Percentiles rank a stretch among this genome's conserved stretches.
phyloP scores from a whole-genome alignment of 805 yeast genomes.

The Candida dajiaensis region DNA sequence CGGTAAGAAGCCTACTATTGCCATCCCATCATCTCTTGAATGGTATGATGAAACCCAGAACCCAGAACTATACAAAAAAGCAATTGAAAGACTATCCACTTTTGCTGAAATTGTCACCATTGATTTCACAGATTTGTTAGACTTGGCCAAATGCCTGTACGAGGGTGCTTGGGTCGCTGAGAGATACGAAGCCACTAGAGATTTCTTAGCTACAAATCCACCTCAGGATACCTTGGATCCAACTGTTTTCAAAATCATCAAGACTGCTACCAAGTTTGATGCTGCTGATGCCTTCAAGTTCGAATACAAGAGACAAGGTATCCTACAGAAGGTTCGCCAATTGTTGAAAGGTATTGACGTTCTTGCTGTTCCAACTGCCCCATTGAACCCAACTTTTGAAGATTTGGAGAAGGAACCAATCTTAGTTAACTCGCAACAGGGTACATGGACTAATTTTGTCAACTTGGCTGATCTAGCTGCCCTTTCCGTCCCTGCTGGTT shows the following conservation, averaged over 20 bases:
- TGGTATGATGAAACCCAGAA: slow-evolving; percentile 85
- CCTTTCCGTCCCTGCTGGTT: slow-evolving; percentile 86
- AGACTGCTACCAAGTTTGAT: slow-evolving; percentile 67
- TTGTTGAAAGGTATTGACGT: slow-evolving; percentile 62
- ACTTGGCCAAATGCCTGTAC: slow-evolving; percentile 80
- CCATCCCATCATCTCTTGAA: slow-evolving; percentile 64
- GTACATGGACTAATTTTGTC: slow-evolving; percentile 97
- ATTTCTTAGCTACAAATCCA: slow-evolving; percentile 64
- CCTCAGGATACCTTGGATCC: slow-evolving; percentile 74
- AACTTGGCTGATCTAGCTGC: slow-evolving; percentile 93
- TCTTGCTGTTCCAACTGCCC: slow-evolving; percentile 88
- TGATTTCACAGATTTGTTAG: slow-evolving; percentile 72
- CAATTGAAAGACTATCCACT: slow-evolving; percentile 48
- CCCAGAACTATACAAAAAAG: slow-evolving; percentile 57
- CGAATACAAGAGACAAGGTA: slow-evolving; percentile 83
- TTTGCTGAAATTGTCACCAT: slow-evolving; percentile 58
- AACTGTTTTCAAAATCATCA: slow-evolving; percentile 69
- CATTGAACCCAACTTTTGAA: slow-evolving; percentile 78
- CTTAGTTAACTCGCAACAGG: slow-evolving; percentile 80
- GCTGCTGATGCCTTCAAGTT: slow-evolving; percentile 82
- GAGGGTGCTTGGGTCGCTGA: slow-evolving; percentile 99
- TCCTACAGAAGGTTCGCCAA: slow-evolving; percentile 57
- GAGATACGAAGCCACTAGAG: slow-evolving; percentile 77
- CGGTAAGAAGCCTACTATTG: slow-evolving; percentile 57
- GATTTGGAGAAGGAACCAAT: slow-evolving; percentile 76